Evolutionary conservation across 768 basidiomycete genomes (phyloP).

Genomic region (Hortiboletus campestris): DNA sequence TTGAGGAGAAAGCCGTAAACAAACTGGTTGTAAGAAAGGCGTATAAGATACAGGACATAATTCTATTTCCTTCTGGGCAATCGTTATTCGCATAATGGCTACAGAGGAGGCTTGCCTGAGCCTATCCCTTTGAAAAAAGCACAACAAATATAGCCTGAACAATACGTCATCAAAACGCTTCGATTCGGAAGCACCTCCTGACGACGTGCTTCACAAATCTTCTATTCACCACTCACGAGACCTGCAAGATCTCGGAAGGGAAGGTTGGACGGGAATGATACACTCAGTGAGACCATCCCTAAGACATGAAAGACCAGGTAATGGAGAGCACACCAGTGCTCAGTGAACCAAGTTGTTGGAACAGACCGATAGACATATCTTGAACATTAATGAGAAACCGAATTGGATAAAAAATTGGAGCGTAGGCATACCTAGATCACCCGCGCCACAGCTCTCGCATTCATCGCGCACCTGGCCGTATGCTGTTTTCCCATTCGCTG

Average conservation of each 20-base stretch:
- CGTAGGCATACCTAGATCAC: constrained; percentile 53
- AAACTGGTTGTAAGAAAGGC: constrained; percentile 10
- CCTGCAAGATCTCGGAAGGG: constrained; percentile 6
- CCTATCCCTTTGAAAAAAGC: constrained; percentile 9
- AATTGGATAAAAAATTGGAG: not conserved
- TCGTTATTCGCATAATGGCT: constrained; percentile 9
- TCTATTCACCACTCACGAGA: constrained; percentile 7
- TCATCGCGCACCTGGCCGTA: constrained; percentile 55
- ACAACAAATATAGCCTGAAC: constrained; percentile 12
- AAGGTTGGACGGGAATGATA: not conserved
- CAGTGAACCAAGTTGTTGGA: constrained; percentile 50
- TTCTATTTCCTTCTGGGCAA: constrained; percentile 16
- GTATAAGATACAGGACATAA: constrained; percentile 22
- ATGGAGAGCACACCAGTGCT: constrained; percentile 50
- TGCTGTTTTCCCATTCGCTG: constrained; percentile 46
- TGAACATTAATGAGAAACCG: constrained; percentile 8
- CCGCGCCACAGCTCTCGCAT: constrained; percentile 52
- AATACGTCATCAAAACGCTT: constrained; percentile 23
- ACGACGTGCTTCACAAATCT: constrained; percentile 8
- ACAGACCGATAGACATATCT: constrained; percentile 70
- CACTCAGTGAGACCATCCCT: constrained; percentile 40
- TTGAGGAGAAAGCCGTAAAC: not conserved
- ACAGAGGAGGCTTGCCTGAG: constrained; percentile 21
- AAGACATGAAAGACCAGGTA: constrained; percentile 59
- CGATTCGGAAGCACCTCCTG: constrained; percentile 19